Percentiles rank a stretch among this genome's conserved stretches.
phyloP scores from a whole-genome alignment of 129 eudicot genomes.

The Artemisia argyi region DNA sequence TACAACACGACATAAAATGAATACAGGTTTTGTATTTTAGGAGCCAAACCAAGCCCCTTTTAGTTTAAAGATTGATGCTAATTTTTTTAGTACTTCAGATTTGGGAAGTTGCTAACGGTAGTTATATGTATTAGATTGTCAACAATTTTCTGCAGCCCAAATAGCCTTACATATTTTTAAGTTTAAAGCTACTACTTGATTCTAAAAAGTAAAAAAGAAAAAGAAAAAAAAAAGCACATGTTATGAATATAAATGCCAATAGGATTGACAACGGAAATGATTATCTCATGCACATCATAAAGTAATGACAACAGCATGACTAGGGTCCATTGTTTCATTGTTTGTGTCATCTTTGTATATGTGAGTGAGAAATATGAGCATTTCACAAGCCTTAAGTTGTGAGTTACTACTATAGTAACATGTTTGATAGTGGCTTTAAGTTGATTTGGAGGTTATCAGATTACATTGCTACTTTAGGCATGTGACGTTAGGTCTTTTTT shows the following conservation, averaged over 20 bases:
- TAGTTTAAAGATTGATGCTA: too few relatives aligned
- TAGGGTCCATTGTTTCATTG: not conserved
- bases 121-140: not conserved
- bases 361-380: too few relatives aligned
- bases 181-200: too few relatives aligned
- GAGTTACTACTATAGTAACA: too few relatives aligned
- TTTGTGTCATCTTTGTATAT: not conserved
- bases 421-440: too few relatives aligned
- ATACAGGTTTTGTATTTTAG: not conserved
- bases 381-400: too few relatives aligned
- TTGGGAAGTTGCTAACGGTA: not conserved
- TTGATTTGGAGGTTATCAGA: too few relatives aligned
- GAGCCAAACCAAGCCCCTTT: not conserved
- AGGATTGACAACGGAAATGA: not conserved
- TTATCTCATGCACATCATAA: not conserved
- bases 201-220: not conserved
- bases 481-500: too few relatives aligned
- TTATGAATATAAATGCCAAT: not conserved
- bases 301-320: not conserved
- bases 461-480: too few relatives aligned
- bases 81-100: not conserved
- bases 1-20: slow-evolving; percentile 4
- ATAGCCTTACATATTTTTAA: not conserved
- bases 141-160: not conserved
- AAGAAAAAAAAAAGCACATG: not conserved